Evolutionary conservation across 179 eudicot species (phyloP), one percentile per base, ranked within the genome.

Genomic region (Silene vulgaris): DNA sequence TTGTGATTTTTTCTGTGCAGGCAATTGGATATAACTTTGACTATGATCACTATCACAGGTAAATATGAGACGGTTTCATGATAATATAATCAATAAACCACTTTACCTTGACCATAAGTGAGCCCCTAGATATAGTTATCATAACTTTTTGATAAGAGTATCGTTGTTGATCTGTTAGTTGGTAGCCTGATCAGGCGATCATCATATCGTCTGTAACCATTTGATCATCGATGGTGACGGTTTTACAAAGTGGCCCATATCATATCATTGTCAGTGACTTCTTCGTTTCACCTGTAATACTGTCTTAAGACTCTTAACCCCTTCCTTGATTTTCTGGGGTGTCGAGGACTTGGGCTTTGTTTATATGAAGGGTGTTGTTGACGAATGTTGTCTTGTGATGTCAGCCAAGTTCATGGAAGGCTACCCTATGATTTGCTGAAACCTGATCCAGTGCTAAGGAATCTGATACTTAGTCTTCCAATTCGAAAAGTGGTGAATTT

Each of bases 11-110:
- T 50, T 65, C 5, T 80, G 23, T 64, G 43, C 87, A 93, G 98
- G 97, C 96, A 23, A 79, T 90, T 56, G 99, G 99, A 14, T 87
- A 92, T 82, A 83, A 90, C 23, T 88, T 92, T 73, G 95, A 95
- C 80, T 82, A 90, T 79, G 99, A 90, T 82, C 90, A 95, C 62
- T 95, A 77, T 77, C 99, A 95, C 68, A 88, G 98, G 98, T 93
- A 83, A 52, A 13, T 52, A 16, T 40, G 48, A 40, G 48, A 40
- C 48, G 9, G 48, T 40, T 40, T 40, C 9, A 40, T 40, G 48
- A 40, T 40, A 37, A 37, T 37, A 37, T 37, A 37, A 37, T 30
- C 35, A 30, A 3, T 30, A 30, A 3, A 30, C 35, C 35, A 30
- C 4, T 30, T 30, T 30, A 23, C 4, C 4, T 30, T 4, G 35